phyloP scores from a whole-genome alignment of 768 basidiomycete species.

The Serpula lacrymans region DNA sequence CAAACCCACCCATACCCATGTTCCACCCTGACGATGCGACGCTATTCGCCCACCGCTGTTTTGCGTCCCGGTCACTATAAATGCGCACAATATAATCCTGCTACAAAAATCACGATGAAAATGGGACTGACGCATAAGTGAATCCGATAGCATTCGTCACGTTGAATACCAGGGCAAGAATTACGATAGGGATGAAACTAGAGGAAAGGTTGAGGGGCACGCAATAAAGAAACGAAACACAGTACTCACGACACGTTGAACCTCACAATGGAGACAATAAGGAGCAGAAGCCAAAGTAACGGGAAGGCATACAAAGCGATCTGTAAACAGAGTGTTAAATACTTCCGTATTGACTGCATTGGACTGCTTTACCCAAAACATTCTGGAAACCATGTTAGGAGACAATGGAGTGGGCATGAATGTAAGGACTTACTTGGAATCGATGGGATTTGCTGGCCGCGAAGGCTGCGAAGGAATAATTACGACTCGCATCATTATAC shows the following conservation, averaged over 20 bases:
- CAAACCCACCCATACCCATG: slow-evolving; percentile 74
- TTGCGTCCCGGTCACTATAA: slow-evolving; percentile 84
- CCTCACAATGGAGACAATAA: slow-evolving; percentile 87
- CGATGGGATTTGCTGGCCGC: slow-evolving; percentile 81
- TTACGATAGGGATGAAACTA: slow-evolving; percentile 93
- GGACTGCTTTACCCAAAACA: slow-evolving; percentile 79
- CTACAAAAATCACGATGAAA: no score
- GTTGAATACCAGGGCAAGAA: slow-evolving; percentile 95
- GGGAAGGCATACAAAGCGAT: slow-evolving; percentile 90
- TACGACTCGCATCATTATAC: slow-evolving; percentile 1
- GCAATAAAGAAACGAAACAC: slow-evolving; percentile 4
- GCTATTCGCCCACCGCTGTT: slow-evolving; percentile 83
- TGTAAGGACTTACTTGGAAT: slow-evolving; percentile 63
- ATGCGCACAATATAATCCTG: no score
- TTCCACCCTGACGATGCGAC: slow-evolving; percentile 69
- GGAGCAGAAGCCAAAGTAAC: slow-evolving; percentile 77
- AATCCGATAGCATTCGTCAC: slow-evolving; percentile 94
- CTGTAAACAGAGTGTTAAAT: slow-evolving; percentile 35
- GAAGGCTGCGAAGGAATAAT: slow-evolving; percentile 58
- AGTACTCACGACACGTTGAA: slow-evolving; percentile 77
- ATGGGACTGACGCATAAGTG: slow-evolving; percentile 81
- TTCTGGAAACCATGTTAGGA: slow-evolving; percentile 43
- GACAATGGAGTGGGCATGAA: slow-evolving; percentile 1
- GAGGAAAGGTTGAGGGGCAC: slow-evolving; percentile 8
- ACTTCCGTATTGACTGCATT: slow-evolving; percentile 6